Base-by-base conservation (phyloP, 805 yeast species). In the Maudiozyma bulderi region DNA sequence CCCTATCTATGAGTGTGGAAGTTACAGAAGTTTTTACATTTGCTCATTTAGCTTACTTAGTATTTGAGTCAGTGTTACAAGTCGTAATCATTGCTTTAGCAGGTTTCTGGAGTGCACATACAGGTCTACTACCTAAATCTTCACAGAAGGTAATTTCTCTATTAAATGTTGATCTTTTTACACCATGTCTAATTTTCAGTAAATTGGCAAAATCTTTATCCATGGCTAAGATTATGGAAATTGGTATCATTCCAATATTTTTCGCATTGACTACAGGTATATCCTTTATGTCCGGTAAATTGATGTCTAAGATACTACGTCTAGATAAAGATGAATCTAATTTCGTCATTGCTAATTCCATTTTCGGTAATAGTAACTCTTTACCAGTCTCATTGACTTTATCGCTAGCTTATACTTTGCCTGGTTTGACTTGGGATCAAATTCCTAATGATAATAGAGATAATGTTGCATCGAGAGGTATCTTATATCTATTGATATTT, bases 281-380 rank as follows among this genome's bases (percentile, higher is more conserved):
- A 15, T 82, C 96, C 1, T 82, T 71, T 57, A 28, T 69, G 8
- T 80, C 88, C 35, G 85, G 96, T 6, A 68, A 70, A 32, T 31
- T 78, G 26, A 75, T 81, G 40, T 72, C 87, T 3, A 63, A 66
- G 11, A 54, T 80, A 41, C 64, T 89, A 53, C 59, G 67, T 7
- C 70, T 93, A 57, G 85, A 85, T 57, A 77, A 71, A 45, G 79
- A 86, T 11, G 97, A 93, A 67, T 62, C 86, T 3, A 90, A 91
- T 68, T 91, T 87, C 59, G 96, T 93, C 45, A 84, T 95, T 26
- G 98, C 96, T 2, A 93, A 93, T 95, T 88, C 93, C 2, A 96
- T 90, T 6, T 91, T 91, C 68, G 98, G 97, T 47, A 93, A 91
- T 68, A 87, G 96, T 42, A 91, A 91, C 71, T 86, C 95, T 9